A percentile compares a stretch with the other conserved stretches of the same genome.
phyloP scores from a whole-genome alignment of 495 filamentous ascomycete species.

The Neurospora intermedia region DNA sequence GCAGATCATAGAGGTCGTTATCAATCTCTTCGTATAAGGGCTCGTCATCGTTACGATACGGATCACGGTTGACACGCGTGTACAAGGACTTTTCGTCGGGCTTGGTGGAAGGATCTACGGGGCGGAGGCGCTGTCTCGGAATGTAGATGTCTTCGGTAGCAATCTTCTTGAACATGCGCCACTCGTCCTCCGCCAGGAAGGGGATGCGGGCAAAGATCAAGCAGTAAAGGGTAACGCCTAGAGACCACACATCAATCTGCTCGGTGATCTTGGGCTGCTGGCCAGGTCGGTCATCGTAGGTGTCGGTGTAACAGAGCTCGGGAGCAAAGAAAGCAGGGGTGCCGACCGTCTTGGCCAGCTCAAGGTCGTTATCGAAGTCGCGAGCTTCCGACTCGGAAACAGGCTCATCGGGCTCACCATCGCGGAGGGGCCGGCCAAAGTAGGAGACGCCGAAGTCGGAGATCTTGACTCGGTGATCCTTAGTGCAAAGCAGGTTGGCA shows the following conservation, averaged over 20 bases:
- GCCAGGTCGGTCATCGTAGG: constrained; percentile 18
- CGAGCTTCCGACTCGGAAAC: constrained; percentile 73
- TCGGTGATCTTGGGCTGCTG: constrained; percentile 43
- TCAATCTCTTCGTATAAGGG: constrained; percentile 80
- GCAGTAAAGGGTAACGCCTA: constrained; percentile 92
- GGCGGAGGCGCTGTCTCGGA: constrained; percentile 65
- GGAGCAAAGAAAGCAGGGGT: constrained; percentile 97
- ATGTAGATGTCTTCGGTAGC: constrained; percentile 85
- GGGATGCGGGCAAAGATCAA: constrained; percentile 88
- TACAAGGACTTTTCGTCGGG: constrained; percentile 39
- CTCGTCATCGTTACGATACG: constrained; percentile 51
- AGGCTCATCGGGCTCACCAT: constrained; percentile 67
- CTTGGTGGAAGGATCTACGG: constrained; percentile 52
- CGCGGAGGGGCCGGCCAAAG: constrained; percentile 70
- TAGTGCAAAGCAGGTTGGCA: constrained; percentile 86
- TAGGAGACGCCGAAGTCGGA: constrained; percentile 99
- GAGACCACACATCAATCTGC: constrained; percentile 91
- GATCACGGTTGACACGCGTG: constrained; percentile 39
- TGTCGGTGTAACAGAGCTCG: constrained; percentile 83
- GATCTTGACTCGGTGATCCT: constrained; percentile 83
- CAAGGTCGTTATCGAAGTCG: constrained; percentile 81
- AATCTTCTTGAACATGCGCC: constrained; percentile 79
- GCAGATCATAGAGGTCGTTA: constrained; percentile 67
- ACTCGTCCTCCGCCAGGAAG: constrained; percentile 85
- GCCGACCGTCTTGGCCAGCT: constrained; percentile 93